Percentiles rank a stretch among this genome's conserved stretches.
Conservation (phyloP, 306 rosid species). For the Corylus avellana region DNA sequence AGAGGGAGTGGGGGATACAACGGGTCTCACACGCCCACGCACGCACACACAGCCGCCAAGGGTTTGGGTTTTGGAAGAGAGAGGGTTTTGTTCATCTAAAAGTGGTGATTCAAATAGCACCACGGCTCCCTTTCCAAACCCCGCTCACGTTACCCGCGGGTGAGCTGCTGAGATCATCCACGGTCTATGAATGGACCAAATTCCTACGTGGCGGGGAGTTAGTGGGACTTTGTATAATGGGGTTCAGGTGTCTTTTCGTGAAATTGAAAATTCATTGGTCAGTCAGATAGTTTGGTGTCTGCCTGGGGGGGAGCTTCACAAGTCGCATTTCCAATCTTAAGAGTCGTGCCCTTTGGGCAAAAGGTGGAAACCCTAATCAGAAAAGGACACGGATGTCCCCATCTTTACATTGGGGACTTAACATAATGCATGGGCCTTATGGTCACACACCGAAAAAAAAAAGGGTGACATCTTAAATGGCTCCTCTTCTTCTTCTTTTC, state of each 20-base stretch:
- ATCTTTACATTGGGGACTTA: neutral
- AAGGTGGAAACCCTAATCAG: conserved; percentile 69
- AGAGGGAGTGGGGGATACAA: conserved; percentile 26
- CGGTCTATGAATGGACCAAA: neutral
- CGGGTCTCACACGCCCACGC: conserved; percentile 47
- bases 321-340: conserved; percentile 20
- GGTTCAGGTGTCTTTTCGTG: neutral
- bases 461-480: neutral
- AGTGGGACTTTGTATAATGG: neutral
- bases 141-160: conserved; percentile 49
- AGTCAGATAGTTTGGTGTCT: neutral
- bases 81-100: conserved; percentile 82
- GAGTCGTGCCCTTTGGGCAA: conserved; percentile 33
- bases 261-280: conserved; percentile 29
- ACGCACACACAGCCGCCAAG: conserved; percentile 86
- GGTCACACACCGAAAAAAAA: neutral
- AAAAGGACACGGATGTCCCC: conserved; percentile 59
- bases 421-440: neutral
- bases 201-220: neutral
- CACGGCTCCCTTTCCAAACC: conserved; percentile 46
- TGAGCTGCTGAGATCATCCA: conserved; percentile 26
- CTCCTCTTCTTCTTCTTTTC: too few relatives aligned
- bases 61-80: conserved; percentile 84
- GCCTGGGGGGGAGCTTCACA: neutral
- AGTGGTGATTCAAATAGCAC: conserved; percentile 99